Conservation (phyloP, 2,329 filamentous ascomycete species). For the Cordyceps cicadae region DNA sequence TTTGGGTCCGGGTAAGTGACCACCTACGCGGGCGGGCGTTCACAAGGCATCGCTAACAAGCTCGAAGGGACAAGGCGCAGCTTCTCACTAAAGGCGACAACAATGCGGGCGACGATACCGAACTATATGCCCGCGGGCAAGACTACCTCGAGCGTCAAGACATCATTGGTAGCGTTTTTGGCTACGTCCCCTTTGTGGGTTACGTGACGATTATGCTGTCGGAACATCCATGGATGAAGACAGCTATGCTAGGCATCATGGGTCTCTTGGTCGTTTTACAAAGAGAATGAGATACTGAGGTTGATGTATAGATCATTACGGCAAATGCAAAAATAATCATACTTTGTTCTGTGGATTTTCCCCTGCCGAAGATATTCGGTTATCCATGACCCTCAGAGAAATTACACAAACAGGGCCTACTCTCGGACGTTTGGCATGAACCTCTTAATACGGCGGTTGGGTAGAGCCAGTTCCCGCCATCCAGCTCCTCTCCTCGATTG, state of each 20-base stretch:
- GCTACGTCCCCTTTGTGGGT: constrained; percentile 87
- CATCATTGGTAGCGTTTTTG: constrained; percentile 87
- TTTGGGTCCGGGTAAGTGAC: constrained; percentile 48
- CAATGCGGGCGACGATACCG: constrained; percentile 87
- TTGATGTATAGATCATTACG: neutral
- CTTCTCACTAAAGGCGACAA: constrained; percentile 97
- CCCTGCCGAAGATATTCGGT: too few relatives aligned
- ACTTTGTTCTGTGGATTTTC: neutral
- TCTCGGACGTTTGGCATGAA: too few relatives aligned
- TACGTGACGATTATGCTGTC: constrained; percentile 95
- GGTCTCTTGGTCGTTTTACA: constrained; percentile 88
- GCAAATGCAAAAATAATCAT: neutral
- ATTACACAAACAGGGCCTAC: too few relatives aligned
- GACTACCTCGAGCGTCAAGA: constrained; percentile 80
- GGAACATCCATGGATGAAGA: constrained; percentile 96
- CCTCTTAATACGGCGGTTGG: too few relatives aligned
- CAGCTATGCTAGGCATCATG: constrained; percentile 89
- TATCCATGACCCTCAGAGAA: too few relatives aligned
- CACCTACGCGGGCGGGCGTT: neutral
- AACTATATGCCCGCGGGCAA: constrained; percentile 75
- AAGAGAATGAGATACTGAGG: constrained; percentile 52
- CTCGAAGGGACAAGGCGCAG: constrained; percentile 45
- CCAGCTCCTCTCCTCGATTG: too few relatives aligned
- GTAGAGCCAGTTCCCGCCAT: too few relatives aligned
- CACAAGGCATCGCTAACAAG: neutral